Evolutionary conservation across 768 basidiomycete species (phyloP).

Genomic region (Podaxis sp.): DNA sequence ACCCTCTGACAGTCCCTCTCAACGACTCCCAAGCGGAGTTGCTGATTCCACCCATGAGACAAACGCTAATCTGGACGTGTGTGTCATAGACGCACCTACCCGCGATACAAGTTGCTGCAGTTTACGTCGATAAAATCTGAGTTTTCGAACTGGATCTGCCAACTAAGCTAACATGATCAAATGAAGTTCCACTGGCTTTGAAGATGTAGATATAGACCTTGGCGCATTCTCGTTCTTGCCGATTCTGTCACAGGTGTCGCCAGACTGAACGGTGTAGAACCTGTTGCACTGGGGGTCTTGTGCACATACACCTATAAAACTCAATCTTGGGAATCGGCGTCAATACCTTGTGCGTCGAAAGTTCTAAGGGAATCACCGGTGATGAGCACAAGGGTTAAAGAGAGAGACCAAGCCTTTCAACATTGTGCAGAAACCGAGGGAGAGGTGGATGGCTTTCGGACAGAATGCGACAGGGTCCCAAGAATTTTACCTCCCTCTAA

Average conservation of each 20-base stretch:
- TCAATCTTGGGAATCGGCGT: not conserved
- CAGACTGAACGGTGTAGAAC: slow-evolving; percentile 42
- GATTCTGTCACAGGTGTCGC: slow-evolving; percentile 57
- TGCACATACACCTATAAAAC: not conserved
- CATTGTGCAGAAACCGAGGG: not conserved
- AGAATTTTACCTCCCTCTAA: too few species aligned
- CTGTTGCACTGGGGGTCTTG: slow-evolving; percentile 34
- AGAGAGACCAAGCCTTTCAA: not conserved
- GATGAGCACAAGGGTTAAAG: not conserved
- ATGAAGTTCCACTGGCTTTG: not conserved
- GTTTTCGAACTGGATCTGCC: slow-evolving; percentile 57
- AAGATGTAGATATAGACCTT: slow-evolving; percentile 20
- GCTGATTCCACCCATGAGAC: slow-evolving; percentile 16
- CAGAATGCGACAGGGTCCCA: not conserved
- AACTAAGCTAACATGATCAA: slow-evolving; percentile 26
- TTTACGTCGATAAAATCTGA: slow-evolving; percentile 39
- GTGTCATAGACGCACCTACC: slow-evolving; percentile 31
- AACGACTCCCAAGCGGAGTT: slow-evolving; percentile 50
- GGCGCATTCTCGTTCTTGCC: slow-evolving; percentile 42
- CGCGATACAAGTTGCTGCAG: slow-evolving; percentile 53
- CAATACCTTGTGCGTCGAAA: not conserved
- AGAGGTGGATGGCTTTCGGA: not conserved
- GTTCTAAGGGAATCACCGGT: not conserved
- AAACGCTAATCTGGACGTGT: too few species aligned
- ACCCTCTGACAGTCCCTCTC: slow-evolving; percentile 54